phyloP scores from a whole-genome alignment of 2,329 filamentous ascomycete species.

The Fusarium palustre region DNA sequence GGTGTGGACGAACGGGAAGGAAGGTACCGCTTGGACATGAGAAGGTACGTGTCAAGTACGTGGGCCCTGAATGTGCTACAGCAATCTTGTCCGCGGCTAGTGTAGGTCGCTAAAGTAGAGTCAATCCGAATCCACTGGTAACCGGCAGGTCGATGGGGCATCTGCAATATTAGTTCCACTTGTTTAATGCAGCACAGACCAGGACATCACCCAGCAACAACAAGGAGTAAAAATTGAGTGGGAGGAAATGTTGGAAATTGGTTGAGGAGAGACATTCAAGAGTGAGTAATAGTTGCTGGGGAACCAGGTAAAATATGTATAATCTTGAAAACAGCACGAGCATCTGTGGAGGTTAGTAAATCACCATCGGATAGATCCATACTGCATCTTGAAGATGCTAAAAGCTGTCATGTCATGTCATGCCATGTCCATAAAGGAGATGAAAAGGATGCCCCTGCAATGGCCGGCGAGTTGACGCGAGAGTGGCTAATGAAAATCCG shows the following conservation, averaged over 20 bases:
- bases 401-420: not conserved
- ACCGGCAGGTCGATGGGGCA: constrained; percentile 40
- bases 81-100: constrained; percentile 44
- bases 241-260: constrained; percentile 12
- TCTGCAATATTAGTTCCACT: constrained; percentile 51
- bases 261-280: constrained; percentile 13
- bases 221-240: constrained; percentile 30
- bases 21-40: constrained; percentile 19
- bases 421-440: constrained; percentile 2
- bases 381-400: not conserved
- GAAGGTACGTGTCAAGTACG: constrained; percentile 41
- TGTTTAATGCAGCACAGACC: constrained; percentile 50
- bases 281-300: constrained; percentile 24
- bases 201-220: constrained; percentile 47
- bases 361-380: not conserved
- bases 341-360: not conserved
- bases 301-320: constrained; percentile 7
- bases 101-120: constrained; percentile 31
- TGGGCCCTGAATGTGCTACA: constrained; percentile 36
- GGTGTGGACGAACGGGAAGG: constrained; percentile 5
- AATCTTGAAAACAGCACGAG: constrained; percentile 1
- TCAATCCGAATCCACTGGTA: constrained; percentile 40
- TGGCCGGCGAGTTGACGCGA: constrained; percentile 32
- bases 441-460: constrained; percentile 24
- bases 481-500: constrained; percentile 28